These are phyloP conservation scores for Coleophoma eucalyptorum DNA, from an alignment of 2,329 filamentous ascomycete genomes.

Conservation along the genomic window DNA sequence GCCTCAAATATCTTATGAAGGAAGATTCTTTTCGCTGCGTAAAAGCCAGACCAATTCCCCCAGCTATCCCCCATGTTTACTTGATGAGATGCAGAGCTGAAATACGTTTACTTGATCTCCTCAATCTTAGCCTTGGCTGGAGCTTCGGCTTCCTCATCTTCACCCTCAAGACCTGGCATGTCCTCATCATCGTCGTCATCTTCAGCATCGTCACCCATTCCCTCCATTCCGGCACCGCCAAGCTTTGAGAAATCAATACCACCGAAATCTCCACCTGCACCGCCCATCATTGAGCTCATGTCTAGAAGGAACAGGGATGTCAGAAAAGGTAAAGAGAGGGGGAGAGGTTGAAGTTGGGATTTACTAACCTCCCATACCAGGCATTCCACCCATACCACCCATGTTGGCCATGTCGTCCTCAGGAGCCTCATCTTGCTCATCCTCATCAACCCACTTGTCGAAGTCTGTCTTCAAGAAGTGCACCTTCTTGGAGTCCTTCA, in stretches of 20 bases:
- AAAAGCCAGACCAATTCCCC: too few species aligned
- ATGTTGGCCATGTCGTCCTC: constrained; percentile 70
- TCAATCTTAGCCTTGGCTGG: constrained; percentile 39
- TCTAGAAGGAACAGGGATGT: constrained; percentile 8
- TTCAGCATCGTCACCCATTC: constrained; percentile 31
- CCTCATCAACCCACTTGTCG: constrained; percentile 60
- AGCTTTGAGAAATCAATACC: constrained; percentile 96
- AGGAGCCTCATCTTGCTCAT: constrained; percentile 88
- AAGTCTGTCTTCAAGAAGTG: constrained; percentile 99
- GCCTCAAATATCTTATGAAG: too few species aligned
- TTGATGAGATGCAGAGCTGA: too few species aligned
- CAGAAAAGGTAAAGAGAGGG: background rate
- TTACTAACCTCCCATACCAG: constrained; percentile 27
- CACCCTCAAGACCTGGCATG: constrained; percentile 78
- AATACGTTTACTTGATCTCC: constrained; percentile 23
- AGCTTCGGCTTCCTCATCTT: constrained; percentile 44
- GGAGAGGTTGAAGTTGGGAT: background rate
- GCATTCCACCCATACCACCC: constrained; percentile 61
- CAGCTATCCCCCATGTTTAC: too few species aligned
- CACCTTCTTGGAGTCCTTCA: constrained; percentile 85
- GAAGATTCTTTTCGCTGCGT: too few species aligned
- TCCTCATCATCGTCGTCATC: constrained; percentile 61
- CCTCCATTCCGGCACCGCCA: constrained; percentile 55
- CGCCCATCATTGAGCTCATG: constrained; percentile 31
- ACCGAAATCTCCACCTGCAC: constrained; percentile 65